Conservation (phyloP, 2,329 filamentous ascomycete genomes). For the Fusarium austroafricanum region DNA sequence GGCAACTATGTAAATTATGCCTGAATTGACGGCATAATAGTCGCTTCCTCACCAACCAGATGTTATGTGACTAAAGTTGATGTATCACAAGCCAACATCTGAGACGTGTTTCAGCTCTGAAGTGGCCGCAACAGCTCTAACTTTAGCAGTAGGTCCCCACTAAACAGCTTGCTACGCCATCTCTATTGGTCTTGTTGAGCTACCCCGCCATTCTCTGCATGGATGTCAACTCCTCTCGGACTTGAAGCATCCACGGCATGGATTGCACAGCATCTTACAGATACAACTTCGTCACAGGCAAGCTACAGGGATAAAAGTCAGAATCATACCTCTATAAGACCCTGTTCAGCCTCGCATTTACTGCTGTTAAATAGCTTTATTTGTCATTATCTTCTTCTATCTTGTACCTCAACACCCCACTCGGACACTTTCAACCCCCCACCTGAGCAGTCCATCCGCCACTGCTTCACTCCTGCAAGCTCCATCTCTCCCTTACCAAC, state of each 20-base stretch:
- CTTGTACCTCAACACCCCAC: constrained; percentile 21
- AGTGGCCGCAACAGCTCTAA: constrained; percentile 24
- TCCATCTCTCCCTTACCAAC: constrained; percentile 18
- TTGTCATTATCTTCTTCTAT: neutral
- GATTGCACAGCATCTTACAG: neutral
- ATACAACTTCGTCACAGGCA: constrained; percentile 12
- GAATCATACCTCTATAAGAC: neutral
- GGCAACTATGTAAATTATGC: neutral
- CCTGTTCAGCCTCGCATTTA: constrained; percentile 7
- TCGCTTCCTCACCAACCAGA: neutral
- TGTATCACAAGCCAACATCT: constrained; percentile 38
- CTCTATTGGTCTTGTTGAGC: constrained; percentile 23
- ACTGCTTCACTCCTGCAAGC: constrained; percentile 5
- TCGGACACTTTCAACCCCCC: constrained; percentile 37
- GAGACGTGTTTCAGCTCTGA: constrained; percentile 42
- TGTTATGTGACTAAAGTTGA: neutral
- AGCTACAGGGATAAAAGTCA: neutral
- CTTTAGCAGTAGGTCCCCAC: constrained; percentile 24
- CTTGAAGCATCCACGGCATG: constrained; percentile 24
- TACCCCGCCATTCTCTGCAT: constrained; percentile 37
- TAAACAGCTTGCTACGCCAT: constrained; percentile 6
- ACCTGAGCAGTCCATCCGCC: constrained; percentile 23
- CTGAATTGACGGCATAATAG: neutral
- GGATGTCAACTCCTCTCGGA: constrained; percentile 22
- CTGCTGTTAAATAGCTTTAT: neutral